Evolutionary conservation across 2,329 filamentous ascomycete genomes (phyloP), one percentile per base, ranked within the genome.

Genomic region (Macrophomina phaseolina): DNA sequence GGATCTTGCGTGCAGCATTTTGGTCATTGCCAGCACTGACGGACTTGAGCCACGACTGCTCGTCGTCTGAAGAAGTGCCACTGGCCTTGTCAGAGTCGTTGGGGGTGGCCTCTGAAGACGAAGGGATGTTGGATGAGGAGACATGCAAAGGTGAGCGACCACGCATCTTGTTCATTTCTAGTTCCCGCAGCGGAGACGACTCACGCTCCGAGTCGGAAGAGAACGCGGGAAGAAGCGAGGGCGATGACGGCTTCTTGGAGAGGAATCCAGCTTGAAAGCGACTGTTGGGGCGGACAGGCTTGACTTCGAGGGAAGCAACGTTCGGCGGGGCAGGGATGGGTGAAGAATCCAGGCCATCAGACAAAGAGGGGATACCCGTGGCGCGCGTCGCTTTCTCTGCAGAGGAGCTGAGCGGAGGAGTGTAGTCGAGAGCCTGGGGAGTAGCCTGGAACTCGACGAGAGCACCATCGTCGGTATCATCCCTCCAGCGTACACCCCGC

Each of bases 361-460:
- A n/a, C 23, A 51, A 32, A 23, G 42, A 45, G 4, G 64, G 56
- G 12, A 52, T 65, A 18, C 36, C 58, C 3, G 63, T 63, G 4
- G 36, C 18, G 12, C 89, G 87, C n/a, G 85, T 76, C 36, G 82
- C 77, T 14, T 79, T 74, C 53, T 87, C 85, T 48, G 83, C 77
- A 34, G 85, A 84, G 16, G 86, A 87, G 30, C 69, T 78, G 60
- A 89, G 86, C 18, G 53, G 38, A 6, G 88, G 86, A 0, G 87
- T 86, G 2, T 83, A 83, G 16, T 86, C 82, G 8, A 85, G 78
- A 74, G 90, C 91, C 77, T 93, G 87, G 0, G 95, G 94, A 2
- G 94, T 97, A 80, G 93, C 92, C 74, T 94, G 92, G 75, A 94
- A 97, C 76, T 98, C 95, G 11, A 91, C 93, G 66, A 98, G 82